Evolutionary conservation across 2,329 filamentous ascomycete species (phyloP).

Genomic region (Ceratocystis smalleyi): DNA sequence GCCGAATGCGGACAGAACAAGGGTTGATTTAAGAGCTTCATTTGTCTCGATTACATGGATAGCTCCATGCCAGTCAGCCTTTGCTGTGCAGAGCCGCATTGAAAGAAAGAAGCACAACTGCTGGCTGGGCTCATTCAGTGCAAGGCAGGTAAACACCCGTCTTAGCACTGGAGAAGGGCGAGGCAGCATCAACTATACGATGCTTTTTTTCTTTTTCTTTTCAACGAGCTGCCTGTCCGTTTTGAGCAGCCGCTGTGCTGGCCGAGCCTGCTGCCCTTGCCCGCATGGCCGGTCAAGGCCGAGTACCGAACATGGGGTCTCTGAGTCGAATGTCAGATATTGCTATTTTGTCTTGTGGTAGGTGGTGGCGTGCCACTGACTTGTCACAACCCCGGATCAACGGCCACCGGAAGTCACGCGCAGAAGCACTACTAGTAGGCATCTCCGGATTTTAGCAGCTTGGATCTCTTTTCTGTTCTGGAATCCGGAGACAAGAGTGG

Average conservation of each 20-base stretch:
- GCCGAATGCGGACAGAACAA: conserved; percentile 10
- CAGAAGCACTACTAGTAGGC: background rate
- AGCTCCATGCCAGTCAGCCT: background rate
- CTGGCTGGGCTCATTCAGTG: no score
- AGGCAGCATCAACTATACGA: no score
- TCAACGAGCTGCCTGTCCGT: no score
- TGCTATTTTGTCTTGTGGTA: background rate
- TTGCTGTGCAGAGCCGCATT: background rate
- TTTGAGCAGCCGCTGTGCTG: no score
- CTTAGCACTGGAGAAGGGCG: background rate
- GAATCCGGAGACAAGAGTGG: background rate
- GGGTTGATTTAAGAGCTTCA: conserved; percentile 8
- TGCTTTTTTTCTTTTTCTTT: no score
- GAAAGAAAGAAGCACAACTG: no score
- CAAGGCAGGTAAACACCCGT: no score
- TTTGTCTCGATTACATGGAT: background rate
- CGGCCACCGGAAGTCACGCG: background rate
- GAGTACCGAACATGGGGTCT: background rate
- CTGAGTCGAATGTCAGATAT: background rate
- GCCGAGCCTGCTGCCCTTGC: no score
- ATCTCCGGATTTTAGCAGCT: conserved; percentile 2
- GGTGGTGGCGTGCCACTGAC: background rate
- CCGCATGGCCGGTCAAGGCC: no score
- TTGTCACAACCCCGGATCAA: background rate
- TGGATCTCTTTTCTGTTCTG: background rate